Evolutionary conservation across 805 yeast species (phyloP), one percentile per base, ranked within the genome.

Genomic region (Candida pseudofarinosa): DNA sequence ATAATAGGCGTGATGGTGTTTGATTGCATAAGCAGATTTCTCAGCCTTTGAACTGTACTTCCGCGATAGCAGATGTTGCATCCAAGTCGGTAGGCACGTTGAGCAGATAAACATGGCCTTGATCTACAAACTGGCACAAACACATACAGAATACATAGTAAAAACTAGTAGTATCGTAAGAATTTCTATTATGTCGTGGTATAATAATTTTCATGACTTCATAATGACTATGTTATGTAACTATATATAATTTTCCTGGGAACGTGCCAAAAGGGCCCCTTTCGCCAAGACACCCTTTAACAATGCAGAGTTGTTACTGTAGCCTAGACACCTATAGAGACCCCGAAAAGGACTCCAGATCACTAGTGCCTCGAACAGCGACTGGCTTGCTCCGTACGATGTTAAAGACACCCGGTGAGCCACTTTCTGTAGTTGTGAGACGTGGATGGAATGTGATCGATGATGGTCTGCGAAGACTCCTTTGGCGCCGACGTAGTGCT

Each of bases 391-490:
- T 23, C 10, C 28, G 28, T 23, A 23, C 30, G 17, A 19, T 28
- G 15, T 48, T 42, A 55, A 45, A 55, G 55, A 41, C 62, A 60
- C 39, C 62, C 69, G 38, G 67, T 63, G 52, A 66, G 56, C 71
- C 71, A 66, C 47, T 65, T 63, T 40, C 71, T 56, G 50, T 66
- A 66, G 51, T 66, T 66, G 42, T 64, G 66, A 31, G 66, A 59
- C 19, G 71, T 64, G 20, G 69, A 60, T 23, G 56, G 55, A 19
- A 55, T 23, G 23, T 39, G 44, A 20, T 41, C 48, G 38, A 45
- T 32, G 13, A 36, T 41, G n/a, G 20, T 37, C 5, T 37, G 39
- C 5, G 28, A 20, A 12, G 39, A 37, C 32, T 34, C 20, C 35
- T 10, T 41, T 16, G 52, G 30, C 15, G 23, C 28, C 30, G 20